Percentiles rank a stretch among this genome's conserved stretches.
phyloP scores from a whole-genome alignment of 257 asterid species.

The Ocimum tenuiflorum region DNA sequence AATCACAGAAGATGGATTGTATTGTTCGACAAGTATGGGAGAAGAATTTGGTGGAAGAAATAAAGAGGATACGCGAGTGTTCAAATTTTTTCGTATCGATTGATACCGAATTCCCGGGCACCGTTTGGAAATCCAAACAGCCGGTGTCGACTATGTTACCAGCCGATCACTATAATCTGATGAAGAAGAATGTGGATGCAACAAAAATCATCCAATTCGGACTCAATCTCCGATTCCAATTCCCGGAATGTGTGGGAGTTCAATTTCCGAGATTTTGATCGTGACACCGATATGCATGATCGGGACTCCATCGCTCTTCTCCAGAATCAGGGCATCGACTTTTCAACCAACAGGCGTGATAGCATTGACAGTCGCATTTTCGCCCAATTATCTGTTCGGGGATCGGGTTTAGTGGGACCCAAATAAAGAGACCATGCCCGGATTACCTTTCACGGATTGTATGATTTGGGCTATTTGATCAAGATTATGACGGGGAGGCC shows the following conservation, averaged over 20 bases:
- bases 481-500: not conserved
- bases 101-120: not conserved
- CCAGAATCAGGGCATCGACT: not conserved
- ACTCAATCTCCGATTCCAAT: not conserved
- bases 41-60: too few species aligned
- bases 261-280: slow-evolving; percentile 1
- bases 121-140: not conserved
- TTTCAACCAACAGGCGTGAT: not conserved
- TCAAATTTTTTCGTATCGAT: not conserved
- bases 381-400: not conserved
- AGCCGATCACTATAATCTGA: not conserved
- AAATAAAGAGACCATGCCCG: not conserved
- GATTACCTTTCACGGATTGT: not conserved
- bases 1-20: too few species aligned
- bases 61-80: too few species aligned
- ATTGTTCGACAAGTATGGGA: too few species aligned
- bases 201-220: slow-evolving; percentile 5
- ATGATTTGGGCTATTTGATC: not conserved
- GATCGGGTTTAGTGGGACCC: too few species aligned
- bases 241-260: not conserved
- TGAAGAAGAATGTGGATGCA: not conserved
- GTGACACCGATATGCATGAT: not conserved
- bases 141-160: not conserved
- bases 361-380: not conserved
- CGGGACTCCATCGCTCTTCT: slow-evolving; percentile 4